These are phyloP conservation scores for Bacidia gigantensis DNA, from an alignment of 495 filamentous ascomycete genomes.

Conservation along the genomic window DNA sequence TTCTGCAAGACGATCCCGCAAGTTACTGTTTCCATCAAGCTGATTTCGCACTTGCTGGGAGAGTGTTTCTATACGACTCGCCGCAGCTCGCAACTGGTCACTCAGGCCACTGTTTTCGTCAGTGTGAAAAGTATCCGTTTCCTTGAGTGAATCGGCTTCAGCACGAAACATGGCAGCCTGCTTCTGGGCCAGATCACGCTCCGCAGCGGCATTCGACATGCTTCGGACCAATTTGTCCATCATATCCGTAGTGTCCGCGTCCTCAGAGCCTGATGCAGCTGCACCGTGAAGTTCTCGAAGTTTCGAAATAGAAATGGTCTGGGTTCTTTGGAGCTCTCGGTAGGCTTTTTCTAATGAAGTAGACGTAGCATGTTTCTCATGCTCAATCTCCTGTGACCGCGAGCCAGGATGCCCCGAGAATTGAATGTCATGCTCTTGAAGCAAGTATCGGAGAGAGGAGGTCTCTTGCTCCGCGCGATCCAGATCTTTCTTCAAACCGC, in stretches of 20 bases:
- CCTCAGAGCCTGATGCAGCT: conserved; percentile 17
- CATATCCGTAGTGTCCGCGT: conserved; percentile 18
- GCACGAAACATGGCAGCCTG: conserved; percentile 45
- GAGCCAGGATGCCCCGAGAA: conserved; percentile 36
- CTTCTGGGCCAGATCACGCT: conserved; percentile 53
- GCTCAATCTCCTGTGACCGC: conserved; percentile 27
- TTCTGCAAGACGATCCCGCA: conserved; percentile 69
- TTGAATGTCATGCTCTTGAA: conserved; percentile 77
- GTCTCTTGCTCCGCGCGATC: conserved; percentile 94
- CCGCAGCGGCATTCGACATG: conserved; percentile 51
- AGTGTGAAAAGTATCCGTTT: conserved; percentile 48
- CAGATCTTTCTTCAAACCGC: conserved; percentile 90
- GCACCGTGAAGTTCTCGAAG: conserved; percentile 25
- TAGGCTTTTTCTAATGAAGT: conserved; percentile 68
- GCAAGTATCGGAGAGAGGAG: conserved; percentile 56
- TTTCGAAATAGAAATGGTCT: conserved; percentile 30
- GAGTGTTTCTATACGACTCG: conserved; percentile 63
- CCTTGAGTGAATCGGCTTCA: conserved; percentile 47
- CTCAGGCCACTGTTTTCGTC: conserved; percentile 48
- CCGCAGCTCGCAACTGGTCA: conserved; percentile 52
- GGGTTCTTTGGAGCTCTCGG: conserved; percentile 55
- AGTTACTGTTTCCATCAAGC: conserved; percentile 55
- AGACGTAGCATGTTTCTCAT: conserved; percentile 44
- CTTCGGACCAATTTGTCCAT: conserved; percentile 50
- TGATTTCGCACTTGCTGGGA: conserved; percentile 63